Evolutionary conservation across 345 rosid species (phyloP).

Genomic region (Eucalyptus pauciflora): DNA sequence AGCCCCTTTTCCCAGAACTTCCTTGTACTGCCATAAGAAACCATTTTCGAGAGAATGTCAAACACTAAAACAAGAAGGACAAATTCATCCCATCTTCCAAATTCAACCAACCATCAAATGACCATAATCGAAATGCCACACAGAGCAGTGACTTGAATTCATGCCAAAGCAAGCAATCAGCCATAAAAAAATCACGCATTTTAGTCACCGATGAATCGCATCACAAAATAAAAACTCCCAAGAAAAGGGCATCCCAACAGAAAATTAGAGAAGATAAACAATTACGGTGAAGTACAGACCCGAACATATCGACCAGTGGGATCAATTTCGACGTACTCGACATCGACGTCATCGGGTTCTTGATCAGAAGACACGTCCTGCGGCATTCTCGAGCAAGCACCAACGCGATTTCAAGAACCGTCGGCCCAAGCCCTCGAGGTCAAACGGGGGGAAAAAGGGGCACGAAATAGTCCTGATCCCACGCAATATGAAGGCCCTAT

Average conservation of each 20-base stretch:
- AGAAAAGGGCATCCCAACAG: not conserved
- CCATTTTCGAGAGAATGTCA: not conserved
- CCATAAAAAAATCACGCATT: not conserved
- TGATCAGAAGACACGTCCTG: slow-evolving; percentile 40
- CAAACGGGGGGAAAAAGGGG: not conserved
- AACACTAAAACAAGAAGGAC: not conserved
- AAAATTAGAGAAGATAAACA: not conserved
- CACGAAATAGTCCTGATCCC: not conserved
- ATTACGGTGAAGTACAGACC: slow-evolving; percentile 27
- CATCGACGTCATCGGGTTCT: slow-evolving; percentile 52
- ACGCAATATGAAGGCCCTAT: not conserved
- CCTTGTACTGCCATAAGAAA: slow-evolving; percentile 53
- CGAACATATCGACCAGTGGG: slow-evolving; percentile 87
- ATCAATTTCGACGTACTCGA: slow-evolving; percentile 70
- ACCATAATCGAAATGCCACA: not conserved
- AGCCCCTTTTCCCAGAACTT: slow-evolving; percentile 92
- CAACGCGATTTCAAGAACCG: too few species aligned
- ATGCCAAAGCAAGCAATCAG: not conserved
- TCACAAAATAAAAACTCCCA: not conserved
- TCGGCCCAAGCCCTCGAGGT: not conserved
- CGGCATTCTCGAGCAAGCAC: slow-evolving; percentile 37
- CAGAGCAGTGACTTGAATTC: not conserved
- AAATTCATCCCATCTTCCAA: not conserved
- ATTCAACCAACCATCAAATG: not conserved
- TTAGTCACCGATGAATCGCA: not conserved